These are phyloP conservation scores for Talaromyces pinophilus DNA, from an alignment of 2,329 filamentous ascomycete genomes.

Conservation along the genomic window DNA sequence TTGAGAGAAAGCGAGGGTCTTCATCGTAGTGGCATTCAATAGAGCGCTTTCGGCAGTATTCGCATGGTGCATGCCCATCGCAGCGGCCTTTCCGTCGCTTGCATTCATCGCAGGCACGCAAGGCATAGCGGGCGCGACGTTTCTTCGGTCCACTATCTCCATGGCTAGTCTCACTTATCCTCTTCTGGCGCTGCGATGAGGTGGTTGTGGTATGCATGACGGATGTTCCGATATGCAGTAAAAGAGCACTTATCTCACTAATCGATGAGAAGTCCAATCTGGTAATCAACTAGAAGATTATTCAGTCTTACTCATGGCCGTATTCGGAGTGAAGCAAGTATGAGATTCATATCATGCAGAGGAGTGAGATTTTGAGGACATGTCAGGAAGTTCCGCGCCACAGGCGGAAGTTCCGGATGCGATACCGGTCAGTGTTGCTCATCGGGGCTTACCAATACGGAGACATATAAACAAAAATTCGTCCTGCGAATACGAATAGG, in stretches of 20 bases:
- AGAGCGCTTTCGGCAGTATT: slow-evolving; percentile 4
- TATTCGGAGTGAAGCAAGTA: not conserved
- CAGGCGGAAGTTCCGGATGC: not conserved
- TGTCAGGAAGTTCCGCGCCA: not conserved
- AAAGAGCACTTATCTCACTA: not conserved
- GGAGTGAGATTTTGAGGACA: not conserved
- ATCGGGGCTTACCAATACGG: not conserved
- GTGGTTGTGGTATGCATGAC: not conserved
- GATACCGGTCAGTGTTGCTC: not conserved
- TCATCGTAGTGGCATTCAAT: slow-evolving; percentile 10
- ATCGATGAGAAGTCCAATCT: not conserved
- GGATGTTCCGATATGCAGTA: not conserved
- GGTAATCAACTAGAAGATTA: not conserved
- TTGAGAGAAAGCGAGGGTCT: not conserved
- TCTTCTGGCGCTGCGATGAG: not conserved
- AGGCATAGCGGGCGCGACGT: slow-evolving; percentile 3
- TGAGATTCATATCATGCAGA: not conserved
- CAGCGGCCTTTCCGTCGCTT: slow-evolving; percentile 12
- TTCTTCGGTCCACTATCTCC: not conserved
- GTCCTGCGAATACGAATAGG: not conserved
- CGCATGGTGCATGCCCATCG: not conserved
- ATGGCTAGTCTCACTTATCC: not conserved
- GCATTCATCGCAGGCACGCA: slow-evolving; percentile 7
- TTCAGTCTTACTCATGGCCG: not conserved
- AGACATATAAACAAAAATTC: not conserved